Evolutionary conservation across 257 asterid genomes (phyloP).

Genomic region (Nicotiana tomentosiformis): DNA sequence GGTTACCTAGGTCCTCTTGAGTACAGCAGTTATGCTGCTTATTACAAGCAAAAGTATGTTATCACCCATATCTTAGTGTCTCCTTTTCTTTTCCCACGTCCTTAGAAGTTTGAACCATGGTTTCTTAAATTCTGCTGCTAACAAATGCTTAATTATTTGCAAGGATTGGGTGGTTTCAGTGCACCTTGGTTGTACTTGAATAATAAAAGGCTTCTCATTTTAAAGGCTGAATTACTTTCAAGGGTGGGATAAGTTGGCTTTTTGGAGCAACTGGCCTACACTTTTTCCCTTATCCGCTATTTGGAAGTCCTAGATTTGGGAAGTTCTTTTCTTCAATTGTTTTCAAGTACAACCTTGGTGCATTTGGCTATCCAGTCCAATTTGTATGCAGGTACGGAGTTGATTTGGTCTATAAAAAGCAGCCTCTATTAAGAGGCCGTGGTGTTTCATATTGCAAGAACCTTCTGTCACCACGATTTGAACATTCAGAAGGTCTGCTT

Average conservation of each 20-base stretch:
- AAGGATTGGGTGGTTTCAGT: slow-evolving; percentile 25
- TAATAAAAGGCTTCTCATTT: slow-evolving; percentile 16
- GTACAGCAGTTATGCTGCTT: slow-evolving; percentile 93
- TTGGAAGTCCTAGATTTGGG: slow-evolving; percentile 16
- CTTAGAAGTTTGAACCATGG: not conserved
- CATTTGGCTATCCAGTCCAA: slow-evolving; percentile 28
- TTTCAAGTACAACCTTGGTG: slow-evolving; percentile 29
- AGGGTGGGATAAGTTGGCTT: not conserved
- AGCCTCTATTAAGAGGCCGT: slow-evolving; percentile 88
- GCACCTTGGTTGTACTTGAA: slow-evolving; percentile 26
- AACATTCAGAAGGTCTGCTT: slow-evolving; percentile 73
- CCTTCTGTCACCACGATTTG: slow-evolving; percentile 90
- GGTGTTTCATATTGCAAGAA: slow-evolving; percentile 99
- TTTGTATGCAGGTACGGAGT: slow-evolving; percentile 76
- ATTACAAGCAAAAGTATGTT: slow-evolving; percentile 92
- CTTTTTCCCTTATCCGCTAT: not conserved
- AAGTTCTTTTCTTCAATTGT: slow-evolving; percentile 10
- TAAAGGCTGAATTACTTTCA: slow-evolving; percentile 18
- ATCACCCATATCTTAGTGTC: slow-evolving; percentile 10
- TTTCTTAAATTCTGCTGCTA: slow-evolving; percentile 12
- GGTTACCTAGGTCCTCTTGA: slow-evolving; percentile 99
- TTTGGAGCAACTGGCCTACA: not conserved
- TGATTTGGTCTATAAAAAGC: slow-evolving; percentile 64
- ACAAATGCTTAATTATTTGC: slow-evolving; percentile 17
- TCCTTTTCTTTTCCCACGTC: slow-evolving; percentile 6